phyloP scores from a whole-genome alignment of 441 rosid species.

The Macaranga tanarius region DNA sequence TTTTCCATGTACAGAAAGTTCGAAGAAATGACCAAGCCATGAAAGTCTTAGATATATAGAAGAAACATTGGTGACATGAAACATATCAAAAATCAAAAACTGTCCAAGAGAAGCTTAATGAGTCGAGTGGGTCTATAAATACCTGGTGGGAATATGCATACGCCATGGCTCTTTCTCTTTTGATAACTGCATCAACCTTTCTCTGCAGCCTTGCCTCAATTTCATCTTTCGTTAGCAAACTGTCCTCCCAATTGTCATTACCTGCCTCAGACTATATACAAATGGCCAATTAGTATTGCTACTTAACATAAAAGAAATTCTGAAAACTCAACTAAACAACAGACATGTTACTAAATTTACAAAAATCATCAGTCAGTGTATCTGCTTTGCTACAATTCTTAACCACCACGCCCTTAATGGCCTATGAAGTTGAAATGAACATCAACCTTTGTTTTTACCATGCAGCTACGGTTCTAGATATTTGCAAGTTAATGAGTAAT shows the following conservation, averaged over 20 bases:
- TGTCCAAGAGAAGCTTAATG: neutral
- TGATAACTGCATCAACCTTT: slow-evolving; percentile 72
- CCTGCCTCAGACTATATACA: slow-evolving; percentile 62
- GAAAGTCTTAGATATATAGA: neutral
- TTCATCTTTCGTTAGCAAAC: slow-evolving; percentile 77
- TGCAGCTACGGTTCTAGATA: neutral
- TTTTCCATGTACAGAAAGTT: neutral
- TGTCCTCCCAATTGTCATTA: slow-evolving; percentile 77
- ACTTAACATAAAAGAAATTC: neutral
- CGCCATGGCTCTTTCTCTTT: slow-evolving; percentile 85
- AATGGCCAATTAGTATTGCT: slow-evolving; percentile 12
- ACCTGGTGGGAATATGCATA: slow-evolving; percentile 95
- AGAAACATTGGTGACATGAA: neutral
- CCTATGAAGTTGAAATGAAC: neutral
- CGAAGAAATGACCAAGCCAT: neutral
- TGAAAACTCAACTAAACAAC: neutral
- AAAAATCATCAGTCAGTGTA: too few species aligned
- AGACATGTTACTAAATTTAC: neutral
- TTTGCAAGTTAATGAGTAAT: neutral
- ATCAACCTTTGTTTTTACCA: neutral
- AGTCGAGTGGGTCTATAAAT: slow-evolving; percentile 7
- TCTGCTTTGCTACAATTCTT: neutral
- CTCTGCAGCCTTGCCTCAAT: slow-evolving; percentile 66
- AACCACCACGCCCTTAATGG: neutral
- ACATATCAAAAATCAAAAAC: neutral